phyloP scores from a whole-genome alignment of 805 yeast genomes.

The Yarrowia sp. region DNA sequence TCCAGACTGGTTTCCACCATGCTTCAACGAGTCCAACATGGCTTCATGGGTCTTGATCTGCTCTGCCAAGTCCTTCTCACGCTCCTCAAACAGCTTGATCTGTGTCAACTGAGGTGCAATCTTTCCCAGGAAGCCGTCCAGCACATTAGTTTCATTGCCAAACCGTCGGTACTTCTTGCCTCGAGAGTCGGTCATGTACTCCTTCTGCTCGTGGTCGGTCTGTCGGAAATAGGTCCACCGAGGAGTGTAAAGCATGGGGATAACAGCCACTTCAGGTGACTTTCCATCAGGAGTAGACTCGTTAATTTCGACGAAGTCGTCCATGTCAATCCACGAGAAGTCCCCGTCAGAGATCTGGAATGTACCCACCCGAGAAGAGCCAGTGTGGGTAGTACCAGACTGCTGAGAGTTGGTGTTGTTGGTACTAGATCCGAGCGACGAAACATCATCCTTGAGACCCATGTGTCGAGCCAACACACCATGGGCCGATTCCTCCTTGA shows the following conservation, averaged over 20 bases:
- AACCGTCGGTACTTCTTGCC: slow-evolving; percentile 43
- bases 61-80: slow-evolving; percentile 35
- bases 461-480: slow-evolving; percentile 40
- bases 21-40: slow-evolving; percentile 36
- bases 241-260: slow-evolving; percentile 66
- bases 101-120: slow-evolving; percentile 35
- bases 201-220: slow-evolving; percentile 46
- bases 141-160: slow-evolving; percentile 51
- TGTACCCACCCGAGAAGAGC: slow-evolving; percentile 29
- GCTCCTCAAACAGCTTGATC: slow-evolving; percentile 31
- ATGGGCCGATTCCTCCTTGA: slow-evolving; percentile 53
- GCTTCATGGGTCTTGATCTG: slow-evolving; percentile 36
- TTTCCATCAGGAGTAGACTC: slow-evolving; percentile 30
- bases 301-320: slow-evolving; percentile 73
- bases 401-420: slow-evolving; percentile 29
- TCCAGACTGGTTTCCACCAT: slow-evolving; percentile 29
- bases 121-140: slow-evolving; percentile 52
- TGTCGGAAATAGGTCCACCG: slow-evolving; percentile 66
- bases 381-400: slow-evolving; percentile 23
- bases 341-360: slow-evolving; percentile 38
- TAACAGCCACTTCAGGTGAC: slow-evolving; percentile 45
- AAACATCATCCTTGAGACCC: slow-evolving; percentile 26
- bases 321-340: slow-evolving; percentile 64
- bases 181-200: slow-evolving; percentile 31
- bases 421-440: slow-evolving; percentile 28